A percentile compares a stretch with the other conserved stretches of the same genome.
Evolutionary conservation across 176 grass and related monocot species (phyloP).

Genomic region (Leersia perrieri): DNA sequence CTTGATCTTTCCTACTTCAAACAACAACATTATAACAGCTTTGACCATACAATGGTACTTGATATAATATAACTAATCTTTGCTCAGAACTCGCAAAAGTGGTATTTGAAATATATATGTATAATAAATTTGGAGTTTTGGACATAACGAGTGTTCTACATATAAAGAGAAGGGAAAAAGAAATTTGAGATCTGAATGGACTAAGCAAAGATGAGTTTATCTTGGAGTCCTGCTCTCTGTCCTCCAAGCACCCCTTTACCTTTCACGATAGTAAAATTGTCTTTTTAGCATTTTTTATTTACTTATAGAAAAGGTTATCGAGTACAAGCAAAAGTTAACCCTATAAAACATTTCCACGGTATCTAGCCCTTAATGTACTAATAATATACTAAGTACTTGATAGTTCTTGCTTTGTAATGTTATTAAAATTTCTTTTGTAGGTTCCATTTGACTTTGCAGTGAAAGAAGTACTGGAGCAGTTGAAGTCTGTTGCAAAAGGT

Average conservation of each 20-base stretch:
- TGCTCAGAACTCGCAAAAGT: neutral
- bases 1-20: neutral
- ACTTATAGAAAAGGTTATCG: too few relatives aligned
- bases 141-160: neutral
- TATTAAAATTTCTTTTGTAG: slow-evolving; percentile 38
- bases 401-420: neutral
- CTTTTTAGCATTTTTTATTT: neutral
- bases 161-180: neutral
- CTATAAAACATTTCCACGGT: neutral
- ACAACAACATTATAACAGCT: neutral
- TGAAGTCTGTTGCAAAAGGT: slow-evolving; percentile 75
- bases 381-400: neutral
- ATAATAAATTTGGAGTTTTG: neutral
- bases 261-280: too few relatives aligned
- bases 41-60: neutral
- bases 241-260: too few relatives aligned
- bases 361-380: neutral
- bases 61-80: neutral
- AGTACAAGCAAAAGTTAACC: neutral
- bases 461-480: slow-evolving; percentile 77
- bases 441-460: slow-evolving; percentile 91
- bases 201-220: neutral
- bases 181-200: neutral
- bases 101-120: neutral
- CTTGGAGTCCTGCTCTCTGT: too few relatives aligned